Conservation (phyloP, 2,329 filamentous ascomycete genomes). For the Exophiala lecanii-corni region DNA sequence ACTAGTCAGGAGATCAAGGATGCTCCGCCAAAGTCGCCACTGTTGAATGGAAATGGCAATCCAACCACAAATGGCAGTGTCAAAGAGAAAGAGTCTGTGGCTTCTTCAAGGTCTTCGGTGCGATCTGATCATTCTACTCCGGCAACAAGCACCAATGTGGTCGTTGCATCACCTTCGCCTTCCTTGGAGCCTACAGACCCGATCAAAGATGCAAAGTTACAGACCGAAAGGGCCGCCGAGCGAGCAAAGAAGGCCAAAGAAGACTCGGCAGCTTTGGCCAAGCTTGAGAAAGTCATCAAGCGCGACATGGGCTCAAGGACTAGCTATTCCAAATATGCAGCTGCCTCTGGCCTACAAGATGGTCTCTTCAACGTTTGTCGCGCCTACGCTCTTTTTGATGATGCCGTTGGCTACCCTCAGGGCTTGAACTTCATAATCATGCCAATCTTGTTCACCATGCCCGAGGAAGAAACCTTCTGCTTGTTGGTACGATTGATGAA, state of each 20-base stretch:
- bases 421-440: constrained; percentile 99
- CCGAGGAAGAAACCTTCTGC: constrained; percentile 94
- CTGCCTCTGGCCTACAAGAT: constrained; percentile 85
- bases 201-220: constrained; percentile 52
- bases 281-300: constrained; percentile 86
- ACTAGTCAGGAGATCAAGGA: constrained; percentile 70
- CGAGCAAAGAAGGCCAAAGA: constrained; percentile 76
- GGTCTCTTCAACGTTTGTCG: constrained; percentile 94
- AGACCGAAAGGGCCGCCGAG: constrained; percentile 60
- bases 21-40: constrained; percentile 28
- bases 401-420: constrained; percentile 91
- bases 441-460: constrained; percentile 97
- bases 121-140: constrained; percentile 70
- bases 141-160: constrained; percentile 52
- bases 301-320: constrained; percentile 88
- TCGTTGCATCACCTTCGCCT: constrained; percentile 52
- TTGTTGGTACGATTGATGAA: constrained; percentile 93
- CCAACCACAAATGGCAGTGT: constrained; percentile 49
- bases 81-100: constrained; percentile 62
- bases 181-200: constrained; percentile 59
- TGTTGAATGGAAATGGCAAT: constrained; percentile 28
- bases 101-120: constrained; percentile 79
- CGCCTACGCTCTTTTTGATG: constrained; percentile 92
- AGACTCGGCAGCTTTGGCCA: constrained; percentile 67
- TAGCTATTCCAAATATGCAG: constrained; percentile 93